Evolutionary conservation across 257 asterid genomes (phyloP).

Genomic region (Henckelia pumila): DNA sequence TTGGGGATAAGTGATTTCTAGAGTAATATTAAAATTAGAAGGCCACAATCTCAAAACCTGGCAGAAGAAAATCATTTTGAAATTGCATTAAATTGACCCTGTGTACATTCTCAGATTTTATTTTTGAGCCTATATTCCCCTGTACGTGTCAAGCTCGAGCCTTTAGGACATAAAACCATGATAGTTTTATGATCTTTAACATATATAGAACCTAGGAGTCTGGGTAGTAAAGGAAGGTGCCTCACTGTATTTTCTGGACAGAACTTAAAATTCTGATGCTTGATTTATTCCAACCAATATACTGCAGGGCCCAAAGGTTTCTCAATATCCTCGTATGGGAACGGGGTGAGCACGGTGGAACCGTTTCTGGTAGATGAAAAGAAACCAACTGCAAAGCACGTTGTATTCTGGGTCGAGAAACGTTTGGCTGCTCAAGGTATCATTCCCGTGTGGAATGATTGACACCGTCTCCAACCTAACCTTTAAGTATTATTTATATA

Average conservation of each 20-base stretch:
- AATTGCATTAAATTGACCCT: no score
- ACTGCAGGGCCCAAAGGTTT: conserved; percentile 75
- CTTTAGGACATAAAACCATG: no score
- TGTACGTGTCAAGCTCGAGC: no score
- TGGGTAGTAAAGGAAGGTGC: background rate
- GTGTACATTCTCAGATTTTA: background rate
- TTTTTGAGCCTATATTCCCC: background rate
- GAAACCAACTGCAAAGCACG: conserved; percentile 64
- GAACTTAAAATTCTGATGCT: background rate
- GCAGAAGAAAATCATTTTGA: no score
- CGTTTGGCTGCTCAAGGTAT: conserved; percentile 97
- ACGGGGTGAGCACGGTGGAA: conserved; percentile 67
- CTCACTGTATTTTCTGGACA: background rate
- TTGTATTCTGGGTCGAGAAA: conserved; percentile 89
- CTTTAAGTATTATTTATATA: background rate
- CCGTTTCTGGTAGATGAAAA: conserved; percentile 88
- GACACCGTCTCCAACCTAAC: background rate
- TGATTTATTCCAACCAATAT: background rate
- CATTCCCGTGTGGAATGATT: conserved; percentile 80
- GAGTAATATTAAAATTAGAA: no score
- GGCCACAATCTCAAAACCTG: no score
- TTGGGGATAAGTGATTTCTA: no score
- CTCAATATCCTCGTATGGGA: conserved; percentile 68
- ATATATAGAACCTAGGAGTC: background rate
- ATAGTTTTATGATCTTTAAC: background rate